Percentiles rank a stretch among this genome's conserved stretches.
Conservation (phyloP, 495 filamentous ascomycete species). For the Tetracladium setigerum region DNA sequence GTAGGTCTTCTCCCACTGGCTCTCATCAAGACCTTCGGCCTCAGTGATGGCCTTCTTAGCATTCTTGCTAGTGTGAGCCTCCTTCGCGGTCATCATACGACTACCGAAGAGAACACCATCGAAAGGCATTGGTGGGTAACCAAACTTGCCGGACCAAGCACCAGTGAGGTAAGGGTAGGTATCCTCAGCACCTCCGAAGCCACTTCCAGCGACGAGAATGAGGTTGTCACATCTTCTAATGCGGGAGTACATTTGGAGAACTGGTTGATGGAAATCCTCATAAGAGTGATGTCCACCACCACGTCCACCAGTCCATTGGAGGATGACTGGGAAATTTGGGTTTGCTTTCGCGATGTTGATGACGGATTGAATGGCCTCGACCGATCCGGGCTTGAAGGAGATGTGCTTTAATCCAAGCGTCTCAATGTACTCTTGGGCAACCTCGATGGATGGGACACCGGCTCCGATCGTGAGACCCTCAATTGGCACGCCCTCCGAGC, state of each 20-base stretch:
- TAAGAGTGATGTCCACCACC: constrained; percentile 93
- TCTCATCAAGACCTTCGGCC: constrained; percentile 79
- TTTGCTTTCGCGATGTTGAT: constrained; percentile 91
- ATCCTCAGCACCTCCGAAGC: constrained; percentile 85
- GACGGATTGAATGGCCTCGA: constrained; percentile 80
- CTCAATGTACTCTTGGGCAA: constrained; percentile 88
- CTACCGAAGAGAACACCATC: constrained; percentile 88
- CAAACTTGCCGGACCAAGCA: constrained; percentile 73
- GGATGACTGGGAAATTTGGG: constrained; percentile 78
- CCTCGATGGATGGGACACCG: constrained; percentile 88
- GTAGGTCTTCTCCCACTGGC: constrained; percentile 95
- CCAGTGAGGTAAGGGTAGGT: constrained; percentile 92
- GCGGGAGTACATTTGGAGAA: constrained; percentile 83
- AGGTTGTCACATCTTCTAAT: constrained; percentile 79
- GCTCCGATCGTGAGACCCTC: constrained; percentile 93
- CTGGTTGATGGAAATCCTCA: constrained; percentile 90
- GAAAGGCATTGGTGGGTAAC: constrained; percentile 89
- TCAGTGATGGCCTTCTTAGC: constrained; percentile 95
- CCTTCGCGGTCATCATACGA: constrained; percentile 91
- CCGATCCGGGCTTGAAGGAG: constrained; percentile 87
- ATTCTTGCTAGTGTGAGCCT: constrained; percentile 85
- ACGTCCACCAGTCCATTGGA: constrained; percentile 93
- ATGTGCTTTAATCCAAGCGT: constrained; percentile 94
- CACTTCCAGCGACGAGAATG: constrained; percentile 82
- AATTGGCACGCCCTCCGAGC: constrained; percentile 83